Conservation (phyloP, 2,329 filamentous ascomycete genomes). For the Tolypocladium cylindrosporum region DNA sequence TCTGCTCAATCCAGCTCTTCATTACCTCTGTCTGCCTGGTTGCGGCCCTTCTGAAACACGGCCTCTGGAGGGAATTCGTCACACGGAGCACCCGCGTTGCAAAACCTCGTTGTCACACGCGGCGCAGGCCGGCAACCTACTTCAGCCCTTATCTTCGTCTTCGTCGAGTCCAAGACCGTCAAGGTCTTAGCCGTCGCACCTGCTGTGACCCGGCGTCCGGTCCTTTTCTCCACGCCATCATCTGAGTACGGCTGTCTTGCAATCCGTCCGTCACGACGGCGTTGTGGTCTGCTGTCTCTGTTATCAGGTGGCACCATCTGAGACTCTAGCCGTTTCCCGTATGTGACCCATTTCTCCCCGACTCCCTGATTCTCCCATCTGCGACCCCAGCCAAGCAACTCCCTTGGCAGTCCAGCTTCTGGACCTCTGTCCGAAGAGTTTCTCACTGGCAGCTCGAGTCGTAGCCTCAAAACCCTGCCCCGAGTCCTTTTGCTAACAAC, state of each 20-base stretch:
- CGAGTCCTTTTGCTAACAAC: neutral
- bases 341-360: neutral
- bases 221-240: neutral
- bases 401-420: neutral
- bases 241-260: neutral
- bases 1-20: conserved; percentile 7
- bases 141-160: conserved; percentile 2
- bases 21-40: neutral
- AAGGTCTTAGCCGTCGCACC: neutral
- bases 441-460: neutral
- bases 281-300: neutral
- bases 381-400: conserved; percentile 2
- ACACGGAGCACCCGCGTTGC: neutral
- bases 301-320: neutral
- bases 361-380: conserved; percentile 4
- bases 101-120: neutral
- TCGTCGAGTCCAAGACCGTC: neutral
- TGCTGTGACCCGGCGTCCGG: neutral
- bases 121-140: neutral
- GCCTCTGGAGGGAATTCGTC: conserved; percentile 7
- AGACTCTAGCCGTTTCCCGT: conserved; percentile 4
- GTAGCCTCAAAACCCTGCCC: neutral
- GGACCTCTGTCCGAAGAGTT: neutral
- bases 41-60: conserved; percentile 17
- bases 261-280: neutral